Evolutionary conservation across 2,329 filamentous ascomycete species (phyloP), one percentile per base, ranked within the genome.

Genomic region (Botrytis cinerea): DNA sequence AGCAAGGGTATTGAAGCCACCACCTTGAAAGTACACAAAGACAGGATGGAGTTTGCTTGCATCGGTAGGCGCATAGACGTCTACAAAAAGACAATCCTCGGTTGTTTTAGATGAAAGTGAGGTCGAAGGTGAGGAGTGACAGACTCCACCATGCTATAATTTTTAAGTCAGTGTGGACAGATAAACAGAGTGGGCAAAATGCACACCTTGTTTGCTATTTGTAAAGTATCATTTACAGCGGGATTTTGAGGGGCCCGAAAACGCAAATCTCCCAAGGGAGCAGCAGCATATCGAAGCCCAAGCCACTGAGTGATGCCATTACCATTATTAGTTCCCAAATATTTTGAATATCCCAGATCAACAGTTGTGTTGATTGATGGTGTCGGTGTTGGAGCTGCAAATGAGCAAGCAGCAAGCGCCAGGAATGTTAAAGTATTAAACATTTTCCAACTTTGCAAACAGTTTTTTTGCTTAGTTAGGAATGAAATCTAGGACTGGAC

Each of bases 201-300:
- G 75, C 74, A 71, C 74, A 81, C 80, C 32, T 75, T 73, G 48
- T 79, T 69, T n/a, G 80, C 80, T 40, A 71, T 32, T 40, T 79
- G 77, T 4, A 78, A 48, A 14, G 74, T 75, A 1, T 48, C 76
- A 45, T 76, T 77, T 2, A 62, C n/a, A 16, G 70, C 6, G 9
- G 92, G 92, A 80, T 93, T 90, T 77, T 87, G 83, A 0, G 93
- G 92, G 20, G 89, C 88, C 71, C 86, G 84, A 79, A 94, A 95
- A 32, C 93, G 86, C 74, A 93, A 80, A 9, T 87, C 78, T 1
- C 90, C 91, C 2, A 92, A 73, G 0, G 93, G 93, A 22, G 92
- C 85, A 8, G 91, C 89, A 1, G 92, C 93, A 83, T 89, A 96
- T 61, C 92, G 88, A 75, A 96, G 88, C 1, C 92, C 93, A 12